A percentile compares a stretch with the other conserved stretches of the same genome.
Conservation (phyloP, 1,284 basidiomycete species). For the Sporisorium graminicola region DNA sequence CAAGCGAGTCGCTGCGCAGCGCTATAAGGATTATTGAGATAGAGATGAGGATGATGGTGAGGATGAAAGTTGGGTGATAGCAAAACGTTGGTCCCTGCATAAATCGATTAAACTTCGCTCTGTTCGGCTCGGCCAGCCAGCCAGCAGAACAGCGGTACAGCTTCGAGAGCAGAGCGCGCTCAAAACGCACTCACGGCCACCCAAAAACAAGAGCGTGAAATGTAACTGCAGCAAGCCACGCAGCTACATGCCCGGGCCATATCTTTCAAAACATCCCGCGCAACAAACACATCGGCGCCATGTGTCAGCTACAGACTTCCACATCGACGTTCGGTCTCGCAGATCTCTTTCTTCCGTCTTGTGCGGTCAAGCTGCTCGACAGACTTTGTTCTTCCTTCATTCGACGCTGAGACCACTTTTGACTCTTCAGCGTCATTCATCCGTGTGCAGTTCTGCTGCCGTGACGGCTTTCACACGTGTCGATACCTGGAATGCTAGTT, state of each 20-base stretch:
- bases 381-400: too few species aligned
- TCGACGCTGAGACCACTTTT: too few species aligned
- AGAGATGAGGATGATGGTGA: not conserved
- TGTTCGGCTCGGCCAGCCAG: too few species aligned
- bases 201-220: slow-evolving; percentile 4
- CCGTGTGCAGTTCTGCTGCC: not conserved
- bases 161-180: too few species aligned
- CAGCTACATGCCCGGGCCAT: not conserved
- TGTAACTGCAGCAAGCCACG: not conserved
- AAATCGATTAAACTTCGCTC: slow-evolving; percentile 1
- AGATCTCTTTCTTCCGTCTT: too few species aligned
- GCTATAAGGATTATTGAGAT: not conserved
- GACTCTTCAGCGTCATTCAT: too few species aligned
- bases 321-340: too few species aligned
- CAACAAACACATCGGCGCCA: too few species aligned
- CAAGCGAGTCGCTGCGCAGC: not conserved
- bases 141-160: not conserved
- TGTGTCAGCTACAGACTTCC: too few species aligned
- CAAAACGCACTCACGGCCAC: not conserved
- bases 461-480: not conserved
- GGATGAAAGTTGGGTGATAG: not conserved
- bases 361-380: too few species aligned
- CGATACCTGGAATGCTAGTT: too few species aligned
- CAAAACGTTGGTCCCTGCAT: not conserved
- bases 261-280: not conserved